Base-by-base conservation (phyloP, 441 rosid genomes). In the Erysimum pusillum region DNA sequence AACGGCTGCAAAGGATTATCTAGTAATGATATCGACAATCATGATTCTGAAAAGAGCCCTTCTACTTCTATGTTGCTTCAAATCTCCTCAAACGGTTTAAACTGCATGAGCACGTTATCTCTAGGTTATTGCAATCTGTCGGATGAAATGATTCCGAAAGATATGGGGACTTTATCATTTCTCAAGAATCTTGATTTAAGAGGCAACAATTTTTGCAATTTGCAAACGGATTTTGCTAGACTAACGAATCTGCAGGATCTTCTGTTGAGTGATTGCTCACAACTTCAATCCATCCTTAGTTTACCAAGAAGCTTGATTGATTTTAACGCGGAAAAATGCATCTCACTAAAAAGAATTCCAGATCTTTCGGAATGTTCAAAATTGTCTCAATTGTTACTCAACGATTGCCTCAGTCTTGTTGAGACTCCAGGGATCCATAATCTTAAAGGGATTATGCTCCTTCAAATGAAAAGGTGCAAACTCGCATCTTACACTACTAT, bases 281-380 rank as follows among this genome's bases (percentile, higher is more conserved):
- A 32, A 31, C 45, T 65, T 15, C 32, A 32, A 7, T 48, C 45
- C 58, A 48, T 65, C 7, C 42, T 15, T 65, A 11, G 57, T 65
- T 65, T 65, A 48, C 70, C 70, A 2, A 11, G 15, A 34, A 48
- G 12, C 45, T 65, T 46, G 34, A 34, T 0, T 0, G 0, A 12
- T 1, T 12, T 18, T 61, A 1, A 18, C 15, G 17, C 5, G 8
- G 9, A 0, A 8, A 15, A 45, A 12, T 65, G 69, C 31, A 32
- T 65, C 57, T 46, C 44, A 0, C 12, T 65, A 44, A 12, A 32
- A 65, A 65, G 58, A 48, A 32, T 7, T 10, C 58, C 70, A 49
- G 44, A 65, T 48, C 17, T 65, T 48, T 65, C 70, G 3, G 7
- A 65, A 65, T 65, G 69, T 9, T 28, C 22, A 3, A 4, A 0